Conservation (phyloP, 2,329 filamentous ascomycete genomes). For the Metarhizium brunneum region DNA sequence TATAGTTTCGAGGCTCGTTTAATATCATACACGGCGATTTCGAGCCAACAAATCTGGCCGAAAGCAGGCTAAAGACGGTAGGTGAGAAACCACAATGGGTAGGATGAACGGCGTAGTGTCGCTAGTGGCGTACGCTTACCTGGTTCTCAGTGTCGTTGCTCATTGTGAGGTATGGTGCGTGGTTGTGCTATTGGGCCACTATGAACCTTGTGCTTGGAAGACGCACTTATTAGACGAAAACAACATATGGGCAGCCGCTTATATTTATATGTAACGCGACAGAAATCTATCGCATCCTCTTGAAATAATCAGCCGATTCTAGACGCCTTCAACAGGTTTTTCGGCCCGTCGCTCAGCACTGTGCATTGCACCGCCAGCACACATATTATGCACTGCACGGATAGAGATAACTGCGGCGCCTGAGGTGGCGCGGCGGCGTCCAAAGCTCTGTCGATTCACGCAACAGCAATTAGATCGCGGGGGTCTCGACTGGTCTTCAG, state of each 20-base stretch:
- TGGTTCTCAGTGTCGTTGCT: neutral
- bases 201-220: neutral
- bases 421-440: neutral
- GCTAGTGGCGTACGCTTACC: neutral
- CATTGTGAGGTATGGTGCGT: neutral
- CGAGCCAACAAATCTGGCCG: constrained; percentile 29
- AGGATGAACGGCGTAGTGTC: neutral
- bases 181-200: neutral
- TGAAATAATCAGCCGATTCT: neutral
- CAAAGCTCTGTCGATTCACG: neutral
- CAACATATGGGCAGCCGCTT: neutral
- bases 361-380: neutral
- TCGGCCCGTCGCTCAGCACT: neutral
- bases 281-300: neutral
- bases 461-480: neutral
- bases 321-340: neutral
- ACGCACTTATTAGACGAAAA: neutral
- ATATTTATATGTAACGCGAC: neutral
- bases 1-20: constrained; percentile 28
- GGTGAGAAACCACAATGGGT: neutral
- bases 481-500: neutral
- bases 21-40: constrained; percentile 27
- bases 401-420: neutral
- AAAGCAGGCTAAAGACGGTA: constrained; percentile 2
- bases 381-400: neutral